Base-by-base conservation (phyloP, 2,329 filamentous ascomycete genomes). In the Pezicula neosporulosa region DNA sequence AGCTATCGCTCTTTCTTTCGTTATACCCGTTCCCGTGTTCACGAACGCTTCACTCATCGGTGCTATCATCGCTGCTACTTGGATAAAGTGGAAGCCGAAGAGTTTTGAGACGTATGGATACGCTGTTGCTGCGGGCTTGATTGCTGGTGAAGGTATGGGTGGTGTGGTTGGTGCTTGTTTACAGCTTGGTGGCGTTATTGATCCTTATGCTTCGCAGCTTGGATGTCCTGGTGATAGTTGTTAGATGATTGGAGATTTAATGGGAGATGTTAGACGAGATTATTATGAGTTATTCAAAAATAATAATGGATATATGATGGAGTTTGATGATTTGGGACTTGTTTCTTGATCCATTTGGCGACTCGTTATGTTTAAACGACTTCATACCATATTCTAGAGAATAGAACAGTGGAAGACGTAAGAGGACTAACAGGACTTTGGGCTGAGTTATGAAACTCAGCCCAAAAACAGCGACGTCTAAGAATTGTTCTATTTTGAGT, bases 141-240 rank as follows among this genome's bases (percentile, higher is more conserved):
- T 85, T 63, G 81, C 82, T 3, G 82, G 82, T 5, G 82, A 85
- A 67, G 82, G 82, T 50, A 76, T 85, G 49, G 82, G 82, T 33
- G 82, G 82, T 56, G 80, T 84, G n/a, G 62, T 85, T 52, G 83
- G 83, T 56, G 81, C 82, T 6, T 54, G 57, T 8, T 57, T 70
- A 36, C 64, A 70, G 51, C 62, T 71, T 16, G 61, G 56, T 18
- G 62, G 65, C 12, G 66, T 70, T 15, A 66, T 63, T 3, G 66
- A 69, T 35, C 44, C 64, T 10, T 62, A 62, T 15, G 68, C 67
- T 19, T 67, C 67, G 10, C 63, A 50, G 6, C 55, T 61, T 33
- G 68, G 64, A 10, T 71, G 68, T 55, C 68, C 68, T 8, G 53
- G 47, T 5, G 60, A 57, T 12, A 52, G 48, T 13, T 68, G 66